Evolutionary conservation across 2,329 filamentous ascomycete genomes (phyloP).

Genomic region (Pyrenochaeta sp.): DNA sequence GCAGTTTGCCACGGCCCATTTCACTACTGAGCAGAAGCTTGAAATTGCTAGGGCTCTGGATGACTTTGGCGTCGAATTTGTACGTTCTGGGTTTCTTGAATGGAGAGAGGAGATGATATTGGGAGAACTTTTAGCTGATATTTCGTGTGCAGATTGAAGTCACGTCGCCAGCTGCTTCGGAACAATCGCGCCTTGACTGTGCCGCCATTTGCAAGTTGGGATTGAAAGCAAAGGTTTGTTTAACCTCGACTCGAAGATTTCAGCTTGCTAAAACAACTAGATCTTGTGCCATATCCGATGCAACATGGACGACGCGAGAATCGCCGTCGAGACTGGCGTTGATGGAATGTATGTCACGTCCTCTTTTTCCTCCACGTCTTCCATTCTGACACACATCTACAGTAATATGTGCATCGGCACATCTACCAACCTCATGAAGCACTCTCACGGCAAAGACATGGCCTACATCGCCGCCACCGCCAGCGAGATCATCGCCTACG

Average conservation of each 20-base stretch:
- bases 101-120: conserved; percentile 1
- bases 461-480: conserved; percentile 76
- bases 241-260: conserved; percentile 10
- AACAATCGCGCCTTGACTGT: conserved; percentile 86
- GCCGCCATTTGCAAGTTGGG: conserved; percentile 94
- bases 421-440: conserved; percentile 80
- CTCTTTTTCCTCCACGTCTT: too few species aligned
- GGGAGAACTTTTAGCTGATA: conserved; percentile 22
- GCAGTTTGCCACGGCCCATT: conserved; percentile 67
- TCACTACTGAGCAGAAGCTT: conserved; percentile 48
- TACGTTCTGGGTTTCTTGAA: conserved; percentile 31
- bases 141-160: conserved; percentile 78
- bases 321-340: conserved; percentile 83
- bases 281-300: conserved; percentile 79
- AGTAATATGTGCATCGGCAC: too few species aligned
- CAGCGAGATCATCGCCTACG: conserved; percentile 84
- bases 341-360: conserved; percentile 79
- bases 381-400: too few species aligned
- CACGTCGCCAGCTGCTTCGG: conserved; percentile 82
- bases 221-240: conserved; percentile 41
- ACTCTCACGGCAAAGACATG: conserved; percentile 91
- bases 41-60: conserved; percentile 70
- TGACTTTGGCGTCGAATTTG: conserved; percentile 90
- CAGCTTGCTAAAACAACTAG: conserved; percentile 54
- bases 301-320: conserved; percentile 77